Percentiles rank a stretch among this genome's conserved stretches.
These are phyloP conservation scores for Xylariaceae sp. DNA, from an alignment of 2,329 filamentous ascomycete species.

Conservation along the genomic window DNA sequence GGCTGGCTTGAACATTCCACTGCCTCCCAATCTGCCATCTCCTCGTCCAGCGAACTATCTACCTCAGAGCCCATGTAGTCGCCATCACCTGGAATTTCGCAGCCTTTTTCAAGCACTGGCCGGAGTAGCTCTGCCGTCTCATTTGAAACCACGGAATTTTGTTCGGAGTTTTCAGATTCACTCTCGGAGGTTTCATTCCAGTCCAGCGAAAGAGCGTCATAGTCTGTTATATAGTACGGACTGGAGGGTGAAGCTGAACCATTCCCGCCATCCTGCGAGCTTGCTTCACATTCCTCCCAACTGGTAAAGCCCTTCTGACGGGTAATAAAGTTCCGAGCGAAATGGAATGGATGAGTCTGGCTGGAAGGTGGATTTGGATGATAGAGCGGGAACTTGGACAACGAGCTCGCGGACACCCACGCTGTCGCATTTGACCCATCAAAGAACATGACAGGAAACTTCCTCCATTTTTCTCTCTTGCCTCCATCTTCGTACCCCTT, in stretches of 20 bases:
- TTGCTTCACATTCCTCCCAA: conserved; percentile 21
- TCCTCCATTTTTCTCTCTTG: conserved; percentile 26
- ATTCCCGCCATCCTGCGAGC: too few species aligned
- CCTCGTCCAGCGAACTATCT: conserved; percentile 11
- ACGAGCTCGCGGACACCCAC: conserved; percentile 18
- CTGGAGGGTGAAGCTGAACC: too few species aligned
- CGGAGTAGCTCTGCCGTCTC: conserved; percentile 14
- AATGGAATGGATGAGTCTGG: conserved; percentile 17
- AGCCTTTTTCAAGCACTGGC: conserved; percentile 14
- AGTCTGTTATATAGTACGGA: background rate
- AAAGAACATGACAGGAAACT: conserved; percentile 37
- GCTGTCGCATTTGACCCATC: conserved; percentile 22
- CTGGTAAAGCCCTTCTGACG: conserved; percentile 19
- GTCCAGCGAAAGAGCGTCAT: background rate
- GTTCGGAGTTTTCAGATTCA: background rate
- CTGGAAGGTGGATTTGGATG: conserved; percentile 7
- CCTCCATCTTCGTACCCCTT: conserved; percentile 32
- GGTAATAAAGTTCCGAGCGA: conserved; percentile 22
- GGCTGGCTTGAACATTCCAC: conserved; percentile 5
- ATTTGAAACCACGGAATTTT: conserved; percentile 7
- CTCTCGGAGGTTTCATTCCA: conserved; percentile 1
- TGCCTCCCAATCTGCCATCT: conserved; percentile 10
- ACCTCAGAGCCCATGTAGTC: conserved; percentile 18
- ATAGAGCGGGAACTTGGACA: conserved; percentile 21
- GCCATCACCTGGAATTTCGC: conserved; percentile 22